phyloP scores from a whole-genome alignment of 805 yeast species.

The Kuraishia hungarica region DNA sequence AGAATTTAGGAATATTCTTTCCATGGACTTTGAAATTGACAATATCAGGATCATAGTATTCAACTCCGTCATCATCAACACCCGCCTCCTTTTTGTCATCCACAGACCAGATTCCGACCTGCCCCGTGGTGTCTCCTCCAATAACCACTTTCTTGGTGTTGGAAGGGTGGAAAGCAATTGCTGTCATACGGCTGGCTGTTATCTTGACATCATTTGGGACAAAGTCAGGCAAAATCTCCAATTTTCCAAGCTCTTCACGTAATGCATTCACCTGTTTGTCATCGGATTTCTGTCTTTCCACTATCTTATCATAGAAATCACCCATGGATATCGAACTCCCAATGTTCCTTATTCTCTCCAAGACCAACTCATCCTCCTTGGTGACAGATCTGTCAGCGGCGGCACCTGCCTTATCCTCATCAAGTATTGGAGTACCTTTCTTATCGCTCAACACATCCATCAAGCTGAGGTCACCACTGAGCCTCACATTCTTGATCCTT shows the following conservation, averaged over 20 bases:
- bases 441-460: conserved; percentile 40
- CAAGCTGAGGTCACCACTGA: conserved; percentile 58
- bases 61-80: conserved; percentile 31
- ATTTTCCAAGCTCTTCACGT: conserved; percentile 44
- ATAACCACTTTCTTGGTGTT: conserved; percentile 50
- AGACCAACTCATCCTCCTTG: conserved; percentile 18
- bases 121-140: conserved; percentile 89
- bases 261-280: conserved; percentile 34
- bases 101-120: conserved; percentile 83
- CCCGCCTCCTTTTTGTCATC: conserved; percentile 18
- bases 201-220: conserved; percentile 67
- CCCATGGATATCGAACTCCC: conserved; percentile 56
- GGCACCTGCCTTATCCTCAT: conserved; percentile 7
- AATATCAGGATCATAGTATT: conserved; percentile 39
- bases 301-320: conserved; percentile 54
- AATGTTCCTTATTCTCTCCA: conserved; percentile 26
- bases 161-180: conserved; percentile 73
- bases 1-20: conserved; percentile 58
- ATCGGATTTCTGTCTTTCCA: conserved; percentile 23
- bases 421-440: neutral
- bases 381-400: conserved; percentile 22
- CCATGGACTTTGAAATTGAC: conserved; percentile 69
- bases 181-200: conserved; percentile 63
- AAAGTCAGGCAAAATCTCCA: conserved; percentile 44
- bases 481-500: conserved; percentile 43